Conservation (phyloP, 805 yeast genomes). For the Yamadazyma laniorum region DNA sequence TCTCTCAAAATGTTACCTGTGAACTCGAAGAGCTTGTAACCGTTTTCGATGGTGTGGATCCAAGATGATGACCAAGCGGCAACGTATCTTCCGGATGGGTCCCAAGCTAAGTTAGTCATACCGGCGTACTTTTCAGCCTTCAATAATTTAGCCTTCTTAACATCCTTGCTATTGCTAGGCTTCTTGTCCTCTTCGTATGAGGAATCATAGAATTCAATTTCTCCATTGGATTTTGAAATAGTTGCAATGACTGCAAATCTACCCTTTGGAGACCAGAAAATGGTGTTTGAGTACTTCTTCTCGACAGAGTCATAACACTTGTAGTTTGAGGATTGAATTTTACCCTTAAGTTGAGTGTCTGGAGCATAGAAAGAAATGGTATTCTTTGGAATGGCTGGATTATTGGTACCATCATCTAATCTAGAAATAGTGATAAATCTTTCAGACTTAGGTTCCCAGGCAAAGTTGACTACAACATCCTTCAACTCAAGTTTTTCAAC, state of each 20-base stretch:
- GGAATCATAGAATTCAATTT: slow-evolving; percentile 81
- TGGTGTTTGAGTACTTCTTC: slow-evolving; percentile 66
- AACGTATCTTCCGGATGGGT: slow-evolving; percentile 89
- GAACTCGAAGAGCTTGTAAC: slow-evolving; percentile 83
- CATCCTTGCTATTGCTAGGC: slow-evolving; percentile 39
- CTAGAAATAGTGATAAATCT: slow-evolving; percentile 80
- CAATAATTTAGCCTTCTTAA: slow-evolving; percentile 61
- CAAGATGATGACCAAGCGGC: slow-evolving; percentile 86
- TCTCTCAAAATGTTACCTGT: slow-evolving; percentile 76
- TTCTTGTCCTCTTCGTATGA: slow-evolving; percentile 73
- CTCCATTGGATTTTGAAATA: slow-evolving; percentile 51
- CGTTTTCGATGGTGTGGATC: slow-evolving; percentile 84
- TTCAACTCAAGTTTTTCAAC: slow-evolving; percentile 92
- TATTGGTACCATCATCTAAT: slow-evolving; percentile 51
- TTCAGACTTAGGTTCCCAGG: slow-evolving; percentile 94
- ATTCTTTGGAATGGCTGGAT: slow-evolving; percentile 66
- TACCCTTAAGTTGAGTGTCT: slow-evolving; percentile 49
- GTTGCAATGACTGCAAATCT: slow-evolving; percentile 67
- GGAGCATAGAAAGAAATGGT: slow-evolving; percentile 78
- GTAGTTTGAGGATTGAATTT: slow-evolving; percentile 51
- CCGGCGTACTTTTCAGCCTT: slow-evolving; percentile 68
- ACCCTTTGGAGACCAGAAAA: slow-evolving; percentile 91
- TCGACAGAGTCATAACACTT: slow-evolving; percentile 55
- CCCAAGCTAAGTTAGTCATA: slow-evolving; percentile 87
- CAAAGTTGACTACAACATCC: slow-evolving; percentile 82